These are phyloP conservation scores for Amylocystis lapponica DNA, from an alignment of 768 basidiomycete species.

Conservation along the genomic window DNA sequence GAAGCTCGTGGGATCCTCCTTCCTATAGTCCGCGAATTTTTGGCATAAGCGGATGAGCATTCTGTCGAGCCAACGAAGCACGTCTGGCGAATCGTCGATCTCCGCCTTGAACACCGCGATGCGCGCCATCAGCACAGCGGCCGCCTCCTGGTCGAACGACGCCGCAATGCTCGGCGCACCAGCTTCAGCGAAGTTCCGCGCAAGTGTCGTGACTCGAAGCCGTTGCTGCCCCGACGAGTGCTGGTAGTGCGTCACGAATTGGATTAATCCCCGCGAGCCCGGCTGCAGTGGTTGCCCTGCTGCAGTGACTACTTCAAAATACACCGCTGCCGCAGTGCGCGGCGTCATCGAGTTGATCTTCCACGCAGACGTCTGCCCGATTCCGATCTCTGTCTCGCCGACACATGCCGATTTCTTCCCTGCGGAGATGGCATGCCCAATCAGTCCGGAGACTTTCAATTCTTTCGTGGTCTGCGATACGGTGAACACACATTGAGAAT, in stretches of 20 bases:
- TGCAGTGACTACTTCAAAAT: slow-evolving; percentile 98
- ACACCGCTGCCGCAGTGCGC: slow-evolving; percentile 83
- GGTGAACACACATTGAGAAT: slow-evolving; percentile 3
- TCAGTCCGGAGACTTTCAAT: slow-evolving; percentile 95
- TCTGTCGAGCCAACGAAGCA: slow-evolving; percentile 93
- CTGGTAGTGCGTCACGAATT: slow-evolving; percentile 98
- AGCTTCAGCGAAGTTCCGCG: slow-evolving; percentile 95
- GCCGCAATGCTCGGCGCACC: slow-evolving; percentile 91
- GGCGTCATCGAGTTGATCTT: slow-evolving; percentile 90
- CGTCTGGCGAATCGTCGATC: slow-evolving; percentile 96
- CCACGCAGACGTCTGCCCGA: slow-evolving; percentile 98
- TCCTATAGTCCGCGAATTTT: slow-evolving; percentile 98
- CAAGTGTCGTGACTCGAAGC: slow-evolving; percentile 95
- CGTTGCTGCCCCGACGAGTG: slow-evolving; percentile 94
- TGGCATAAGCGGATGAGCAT: slow-evolving; percentile 99
- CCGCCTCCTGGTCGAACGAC: slow-evolving; percentile 96
- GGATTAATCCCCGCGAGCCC: slow-evolving; percentile 89
- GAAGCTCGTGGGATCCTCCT: slow-evolving; percentile 95
- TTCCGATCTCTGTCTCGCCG: slow-evolving; percentile 98
- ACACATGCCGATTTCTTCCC: slow-evolving; percentile 96
- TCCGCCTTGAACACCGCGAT: slow-evolving; percentile 99
- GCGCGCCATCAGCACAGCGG: slow-evolving; percentile 96
- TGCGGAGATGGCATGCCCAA: slow-evolving; percentile 95
- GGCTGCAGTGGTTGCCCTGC: slow-evolving; percentile 89
- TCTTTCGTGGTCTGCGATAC: slow-evolving; percentile 87